Percentiles rank a stretch among this genome's conserved stretches.
These are phyloP conservation scores for Castanea sativa DNA, from an alignment of 306 rosid species.

Conservation along the genomic window DNA sequence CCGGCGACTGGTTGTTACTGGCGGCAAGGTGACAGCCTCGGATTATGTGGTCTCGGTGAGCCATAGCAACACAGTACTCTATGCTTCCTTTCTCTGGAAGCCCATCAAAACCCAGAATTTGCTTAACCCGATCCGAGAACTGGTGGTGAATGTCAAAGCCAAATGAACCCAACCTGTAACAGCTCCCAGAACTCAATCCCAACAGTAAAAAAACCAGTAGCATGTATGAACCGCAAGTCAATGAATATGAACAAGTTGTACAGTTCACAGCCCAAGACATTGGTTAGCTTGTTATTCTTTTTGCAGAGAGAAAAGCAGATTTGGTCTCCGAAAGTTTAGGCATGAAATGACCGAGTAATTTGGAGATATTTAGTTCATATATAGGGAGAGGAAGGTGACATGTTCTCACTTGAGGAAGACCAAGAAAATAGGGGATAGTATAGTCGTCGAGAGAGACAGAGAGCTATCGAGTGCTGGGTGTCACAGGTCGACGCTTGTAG, in stretches of 20 bases:
- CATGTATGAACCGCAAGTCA: neutral
- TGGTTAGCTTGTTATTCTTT: neutral
- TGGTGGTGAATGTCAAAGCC: constrained; percentile 72
- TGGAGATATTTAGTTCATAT: too few relatives aligned
- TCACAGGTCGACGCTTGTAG: too few relatives aligned
- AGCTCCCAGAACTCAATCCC: constrained; percentile 23
- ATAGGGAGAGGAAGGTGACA: too few relatives aligned
- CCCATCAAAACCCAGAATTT: constrained; percentile 40
- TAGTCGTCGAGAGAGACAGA: too few relatives aligned
- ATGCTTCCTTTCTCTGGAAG: constrained; percentile 60
- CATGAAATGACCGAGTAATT: too few relatives aligned
- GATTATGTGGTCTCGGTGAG: constrained; percentile 55
- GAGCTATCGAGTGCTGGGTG: too few relatives aligned
- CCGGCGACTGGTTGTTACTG: constrained; percentile 2
- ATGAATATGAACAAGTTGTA: too few relatives aligned
- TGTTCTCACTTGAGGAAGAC: too few relatives aligned
- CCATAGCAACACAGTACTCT: constrained; percentile 65
- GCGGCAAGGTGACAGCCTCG: constrained; percentile 61
- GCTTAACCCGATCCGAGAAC: constrained; percentile 64
- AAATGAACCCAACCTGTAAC: constrained; percentile 39
- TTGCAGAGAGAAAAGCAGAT: too few relatives aligned
- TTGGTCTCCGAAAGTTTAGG: too few relatives aligned
- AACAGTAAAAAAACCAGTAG: constrained; percentile 10
- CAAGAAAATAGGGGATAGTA: too few relatives aligned
- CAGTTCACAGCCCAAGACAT: constrained; percentile 22